Conservation (phyloP, 2,329 filamentous ascomycete genomes). For the Clonostachys rosea region DNA sequence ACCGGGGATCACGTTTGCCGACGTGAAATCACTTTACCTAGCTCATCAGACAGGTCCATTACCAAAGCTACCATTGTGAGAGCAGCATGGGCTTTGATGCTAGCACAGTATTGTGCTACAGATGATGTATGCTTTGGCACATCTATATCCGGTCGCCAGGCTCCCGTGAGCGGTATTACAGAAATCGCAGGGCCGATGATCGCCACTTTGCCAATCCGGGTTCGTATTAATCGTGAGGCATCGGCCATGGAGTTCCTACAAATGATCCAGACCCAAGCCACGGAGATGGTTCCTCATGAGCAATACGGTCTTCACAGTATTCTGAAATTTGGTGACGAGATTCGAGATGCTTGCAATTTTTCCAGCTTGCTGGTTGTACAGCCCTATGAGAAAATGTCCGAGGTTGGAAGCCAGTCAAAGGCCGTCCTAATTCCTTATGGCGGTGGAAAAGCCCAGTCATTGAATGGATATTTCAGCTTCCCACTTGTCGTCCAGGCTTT, state of each 20-base stretch:
- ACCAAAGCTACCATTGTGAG: constrained; percentile 12
- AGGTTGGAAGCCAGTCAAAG: neutral
- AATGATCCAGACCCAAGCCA: constrained; percentile 2
- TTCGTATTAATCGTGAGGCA: neutral
- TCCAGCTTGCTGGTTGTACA: constrained; percentile 7
- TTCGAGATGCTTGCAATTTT: constrained; percentile 7
- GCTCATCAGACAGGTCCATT: neutral
- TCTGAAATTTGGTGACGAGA: constrained; percentile 2
- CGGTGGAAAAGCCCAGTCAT: neutral
- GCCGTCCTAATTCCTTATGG: neutral
- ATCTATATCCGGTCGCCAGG: constrained; percentile 13
- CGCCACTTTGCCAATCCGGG: neutral
- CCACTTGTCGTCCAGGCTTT: constrained; percentile 3
- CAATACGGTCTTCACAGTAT: constrained; percentile 12
- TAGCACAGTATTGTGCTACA: constrained; percentile 7
- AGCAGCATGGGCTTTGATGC: constrained; percentile 18
- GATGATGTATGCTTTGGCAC: constrained; percentile 14
- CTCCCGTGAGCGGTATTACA: constrained; percentile 6
- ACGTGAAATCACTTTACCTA: neutral
- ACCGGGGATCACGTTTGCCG: constrained; percentile 14
- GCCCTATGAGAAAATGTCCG: neutral
- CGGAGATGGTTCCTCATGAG: constrained; percentile 6
- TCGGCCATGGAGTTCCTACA: neutral
- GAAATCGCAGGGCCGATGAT: constrained; percentile 4
- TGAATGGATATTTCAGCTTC: constrained; percentile 4